phyloP scores from a whole-genome alignment of 768 basidiomycete species.

The Melanogaster broomeanus region DNA sequence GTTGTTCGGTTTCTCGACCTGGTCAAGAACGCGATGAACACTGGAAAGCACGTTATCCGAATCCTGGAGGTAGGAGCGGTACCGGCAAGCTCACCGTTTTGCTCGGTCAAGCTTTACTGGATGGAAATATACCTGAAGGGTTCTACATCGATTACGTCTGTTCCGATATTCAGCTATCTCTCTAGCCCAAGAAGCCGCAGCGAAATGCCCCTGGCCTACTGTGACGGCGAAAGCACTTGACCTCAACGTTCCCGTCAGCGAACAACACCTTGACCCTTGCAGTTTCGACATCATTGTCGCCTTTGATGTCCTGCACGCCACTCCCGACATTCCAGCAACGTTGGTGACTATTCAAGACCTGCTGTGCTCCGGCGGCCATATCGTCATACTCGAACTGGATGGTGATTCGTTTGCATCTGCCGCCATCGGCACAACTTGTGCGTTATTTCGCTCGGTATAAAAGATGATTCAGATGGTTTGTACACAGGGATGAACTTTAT shows the following conservation, averaged over 20 bases:
- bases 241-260: conserved; percentile 4
- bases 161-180: conserved; percentile 12
- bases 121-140: conserved; percentile 5
- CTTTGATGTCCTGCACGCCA: conserved; percentile 14
- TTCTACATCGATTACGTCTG: conserved; percentile 15
- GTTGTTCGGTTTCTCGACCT: too few species aligned
- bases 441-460: too few species aligned
- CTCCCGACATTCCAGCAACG: neutral
- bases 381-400: neutral
- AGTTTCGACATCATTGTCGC: conserved; percentile 15
- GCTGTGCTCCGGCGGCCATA: neutral
- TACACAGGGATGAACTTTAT: neutral
- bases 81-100: too few species aligned
- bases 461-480: neutral
- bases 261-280: conserved; percentile 5
- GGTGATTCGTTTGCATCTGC: neutral
- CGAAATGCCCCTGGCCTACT: conserved; percentile 16
- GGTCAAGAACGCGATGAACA: too few species aligned
- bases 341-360: neutral
- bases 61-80: too few species aligned
- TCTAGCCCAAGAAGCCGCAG: conserved; percentile 12
- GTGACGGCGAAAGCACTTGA: conserved; percentile 13
- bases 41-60: too few species aligned
- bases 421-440: neutral
- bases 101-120: too few species aligned